These are phyloP conservation scores for Alloascoidea africana DNA, from an alignment of 805 yeast species.

Conservation along the genomic window DNA sequence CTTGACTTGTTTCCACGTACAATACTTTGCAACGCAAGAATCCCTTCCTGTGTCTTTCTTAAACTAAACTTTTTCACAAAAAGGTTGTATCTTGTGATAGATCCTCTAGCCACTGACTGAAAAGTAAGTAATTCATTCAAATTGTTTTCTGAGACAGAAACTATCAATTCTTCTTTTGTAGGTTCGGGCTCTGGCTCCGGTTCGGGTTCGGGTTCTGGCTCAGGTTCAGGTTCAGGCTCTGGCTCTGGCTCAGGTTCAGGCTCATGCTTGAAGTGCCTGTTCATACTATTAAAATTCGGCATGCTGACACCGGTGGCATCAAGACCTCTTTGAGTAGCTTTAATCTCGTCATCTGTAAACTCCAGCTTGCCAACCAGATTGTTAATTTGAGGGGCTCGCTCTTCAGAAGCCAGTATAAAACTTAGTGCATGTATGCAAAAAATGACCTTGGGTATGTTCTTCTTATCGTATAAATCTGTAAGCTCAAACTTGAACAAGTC, in stretches of 20 bases:
- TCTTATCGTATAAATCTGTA: conserved; percentile 84
- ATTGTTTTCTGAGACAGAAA: neutral
- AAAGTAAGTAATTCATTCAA: conserved; percentile 2
- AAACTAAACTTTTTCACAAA: neutral
- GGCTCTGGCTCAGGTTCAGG: conserved; percentile 8
- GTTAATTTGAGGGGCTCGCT: conserved; percentile 43
- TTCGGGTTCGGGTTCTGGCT: conserved; percentile 4
- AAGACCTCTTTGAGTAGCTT: conserved; percentile 44
- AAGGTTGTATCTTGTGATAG: conserved; percentile 5
- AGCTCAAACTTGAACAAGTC: conserved; percentile 76
- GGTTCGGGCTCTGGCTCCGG: conserved; percentile 4
- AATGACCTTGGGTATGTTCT: conserved; percentile 85
- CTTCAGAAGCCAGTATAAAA: conserved; percentile 45
- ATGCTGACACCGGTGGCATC: conserved; percentile 50
- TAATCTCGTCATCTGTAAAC: conserved; percentile 56
- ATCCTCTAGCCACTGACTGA: conserved; percentile 8
- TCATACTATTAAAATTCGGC: conserved; percentile 60
- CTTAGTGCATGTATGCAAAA: conserved; percentile 85
- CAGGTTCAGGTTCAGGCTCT: conserved; percentile 8
- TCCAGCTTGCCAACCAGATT: conserved; percentile 45
- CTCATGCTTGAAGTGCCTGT: conserved; percentile 23
- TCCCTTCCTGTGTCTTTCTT: neutral
- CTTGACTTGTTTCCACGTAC: neutral
- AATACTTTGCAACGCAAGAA: neutral
- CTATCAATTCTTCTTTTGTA: neutral